A percentile compares a stretch with the other conserved stretches of the same genome.
Conservation (phyloP, 2,329 filamentous ascomycete genomes). For the Sporothrix curviconia region DNA sequence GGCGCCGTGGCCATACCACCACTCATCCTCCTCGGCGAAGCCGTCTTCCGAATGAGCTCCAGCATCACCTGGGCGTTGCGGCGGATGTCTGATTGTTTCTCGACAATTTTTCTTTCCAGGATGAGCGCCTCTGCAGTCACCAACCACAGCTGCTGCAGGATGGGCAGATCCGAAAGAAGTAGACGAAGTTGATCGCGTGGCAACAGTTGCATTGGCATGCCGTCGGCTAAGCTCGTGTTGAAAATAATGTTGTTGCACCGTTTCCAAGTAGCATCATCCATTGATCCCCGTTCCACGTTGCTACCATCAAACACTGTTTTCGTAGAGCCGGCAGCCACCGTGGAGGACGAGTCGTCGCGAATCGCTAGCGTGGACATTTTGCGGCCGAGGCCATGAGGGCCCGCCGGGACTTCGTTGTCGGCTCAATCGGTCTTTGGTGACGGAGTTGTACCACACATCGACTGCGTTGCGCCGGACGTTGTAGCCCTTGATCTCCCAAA, state of each 20-base stretch:
- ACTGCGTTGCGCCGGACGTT: constrained; percentile 53
- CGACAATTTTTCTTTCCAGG: constrained; percentile 52
- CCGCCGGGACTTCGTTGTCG: constrained; percentile 43
- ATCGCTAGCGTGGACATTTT: constrained; percentile 47
- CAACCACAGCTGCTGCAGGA: constrained; percentile 56
- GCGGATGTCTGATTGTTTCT: constrained; percentile 53
- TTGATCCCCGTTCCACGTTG: constrained; percentile 15
- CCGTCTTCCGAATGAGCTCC: constrained; percentile 59
- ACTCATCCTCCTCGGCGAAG: constrained; percentile 53
- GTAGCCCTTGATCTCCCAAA: constrained; percentile 63
- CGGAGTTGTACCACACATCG: constrained; percentile 51
- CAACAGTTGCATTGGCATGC: constrained; percentile 56
- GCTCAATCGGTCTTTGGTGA: constrained; percentile 41
- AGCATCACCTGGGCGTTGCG: constrained; percentile 56
- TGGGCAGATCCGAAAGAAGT: constrained; percentile 49
- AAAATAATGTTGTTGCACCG: constrained; percentile 41
- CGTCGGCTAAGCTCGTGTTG: constrained; percentile 51
- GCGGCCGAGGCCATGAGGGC: constrained; percentile 48
- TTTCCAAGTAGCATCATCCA: constrained; percentile 20
- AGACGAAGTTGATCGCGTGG: constrained; percentile 43
- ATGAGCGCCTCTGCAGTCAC: constrained; percentile 57
- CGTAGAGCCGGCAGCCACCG: not conserved
- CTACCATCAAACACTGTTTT: not conserved
- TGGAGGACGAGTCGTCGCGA: constrained; percentile 24
- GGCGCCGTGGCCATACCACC: constrained; percentile 51